Percentiles rank a stretch among this genome's conserved stretches.
Conservation (phyloP, 2,329 filamentous ascomycete species). For the Sclerotinia nivalis region DNA sequence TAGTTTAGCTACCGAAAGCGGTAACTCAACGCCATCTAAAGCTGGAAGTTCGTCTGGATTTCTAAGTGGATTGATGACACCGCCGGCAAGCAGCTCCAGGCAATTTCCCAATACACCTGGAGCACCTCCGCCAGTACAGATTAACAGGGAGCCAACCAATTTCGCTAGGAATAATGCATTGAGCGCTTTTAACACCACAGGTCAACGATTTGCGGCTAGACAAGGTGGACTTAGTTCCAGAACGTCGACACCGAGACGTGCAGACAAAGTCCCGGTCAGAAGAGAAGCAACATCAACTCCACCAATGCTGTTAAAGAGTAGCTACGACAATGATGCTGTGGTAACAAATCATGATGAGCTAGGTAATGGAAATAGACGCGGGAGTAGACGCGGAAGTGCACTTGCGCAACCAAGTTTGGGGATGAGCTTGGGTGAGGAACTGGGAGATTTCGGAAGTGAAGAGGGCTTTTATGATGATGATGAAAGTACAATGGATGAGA, state of each 20-base stretch:
- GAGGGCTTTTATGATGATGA: constrained; percentile 43
- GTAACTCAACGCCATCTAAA: constrained; percentile 32
- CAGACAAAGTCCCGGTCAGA: constrained; percentile 45
- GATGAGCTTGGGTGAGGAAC: constrained; percentile 18
- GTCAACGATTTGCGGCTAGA: constrained; percentile 57
- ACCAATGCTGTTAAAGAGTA: constrained; percentile 59
- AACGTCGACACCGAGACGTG: constrained; percentile 41
- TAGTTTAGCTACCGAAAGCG: constrained; percentile 29
- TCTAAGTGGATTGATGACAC: constrained; percentile 81
- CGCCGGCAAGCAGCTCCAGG: constrained; percentile 63
- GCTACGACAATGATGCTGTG: constrained; percentile 63
- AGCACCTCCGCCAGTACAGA: constrained; percentile 39
- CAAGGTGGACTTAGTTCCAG: constrained; percentile 40
- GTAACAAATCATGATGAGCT: constrained; percentile 43
- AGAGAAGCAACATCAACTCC: constrained; percentile 51
- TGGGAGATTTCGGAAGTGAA: constrained; percentile 32
- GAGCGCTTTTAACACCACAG: constrained; percentile 61
- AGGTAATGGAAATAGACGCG: constrained; percentile 38
- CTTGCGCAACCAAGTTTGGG: constrained; percentile 10
- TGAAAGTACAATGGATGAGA: constrained; percentile 34
- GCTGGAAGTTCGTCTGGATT: constrained; percentile 55
- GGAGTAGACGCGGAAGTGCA: constrained; percentile 9
- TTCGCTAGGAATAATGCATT: constrained; percentile 16
- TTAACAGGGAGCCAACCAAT: constrained; percentile 49
- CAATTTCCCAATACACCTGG: constrained; percentile 20